Evolutionary conservation across 495 filamentous ascomycete genomes (phyloP), one percentile per base, ranked within the genome.

Genomic region (Penicillium daleae): DNA sequence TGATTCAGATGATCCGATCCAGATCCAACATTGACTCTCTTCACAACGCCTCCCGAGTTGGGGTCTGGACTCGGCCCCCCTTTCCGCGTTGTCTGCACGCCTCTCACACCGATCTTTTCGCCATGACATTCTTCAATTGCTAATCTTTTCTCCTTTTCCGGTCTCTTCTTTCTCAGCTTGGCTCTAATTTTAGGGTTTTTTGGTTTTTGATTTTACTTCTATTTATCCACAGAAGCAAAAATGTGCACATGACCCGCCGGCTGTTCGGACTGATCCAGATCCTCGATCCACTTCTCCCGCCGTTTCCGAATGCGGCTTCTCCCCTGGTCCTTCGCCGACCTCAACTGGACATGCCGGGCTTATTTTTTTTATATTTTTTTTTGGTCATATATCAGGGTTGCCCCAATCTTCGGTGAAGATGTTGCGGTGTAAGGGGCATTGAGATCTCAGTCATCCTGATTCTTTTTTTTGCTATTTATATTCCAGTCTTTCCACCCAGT

Each of bases 181-280:
- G 13, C 24, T 29, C 26, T 52, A 52, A 31, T 52, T 52, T 52
- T 52, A 52, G 49, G 27, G 24, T 19, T 52, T 32, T 12, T 32
- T 51, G 3, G 7, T 27, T 26, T 27, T 17, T 17, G 6, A 27
- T 27, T 51, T 37, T 13, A 29, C 54, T 6, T 42, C n/a, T n/a
- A n/a, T n/a, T n/a, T n/a, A n/a, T n/a, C 21, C 33, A 6, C 54
- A 56, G 19, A 39, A 42, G 37, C 54, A 42, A 42, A 42, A 42
- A 54, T 56, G 54, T 33, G 33, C 54, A 56, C 54, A 39, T 56
- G 54, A 56, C 54, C 53, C 9, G 8, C n/a, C 29, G 29, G 29
- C 7, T 31, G 13, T 54, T 31, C 9, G 42, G 37, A 17, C 54
- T 35, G 37, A 56, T 56, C 37, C 33, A 42, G 35, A 39, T 39